Base-by-base conservation (phyloP, 208 protist genomes). In the Porcisia deanei region DNA sequence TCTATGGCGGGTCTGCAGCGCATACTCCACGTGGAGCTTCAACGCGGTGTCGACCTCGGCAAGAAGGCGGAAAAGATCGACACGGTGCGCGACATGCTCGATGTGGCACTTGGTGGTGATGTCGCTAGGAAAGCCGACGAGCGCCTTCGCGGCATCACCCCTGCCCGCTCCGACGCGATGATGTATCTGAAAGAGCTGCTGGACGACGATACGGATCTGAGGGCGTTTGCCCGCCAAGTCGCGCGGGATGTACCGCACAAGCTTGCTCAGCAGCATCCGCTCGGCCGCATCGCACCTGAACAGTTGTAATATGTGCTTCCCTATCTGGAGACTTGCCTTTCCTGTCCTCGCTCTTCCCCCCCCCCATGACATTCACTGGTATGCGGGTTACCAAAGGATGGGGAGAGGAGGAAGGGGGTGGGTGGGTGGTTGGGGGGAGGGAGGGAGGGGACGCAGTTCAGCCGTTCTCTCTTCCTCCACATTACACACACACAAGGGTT, bases 171-270 rank as follows among this genome's bases (percentile, higher is more conserved):
- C 5, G 81, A 80, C 49, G 80, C 92, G 68, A 80, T 97, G 81
- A 5, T 95, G 80, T 94, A 97, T 72, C 77, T 97, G 53, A 94
- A 95, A 72, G 90, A 97, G 75, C 76, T 97, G 34, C 83, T 97
- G 43, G 92, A 97, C 74, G 92, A 97, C 73, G 89, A 92, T 65
- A 97, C 92, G n/a, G 90, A 97, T 60, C 67, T 97, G 20, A 82
- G 86, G 1, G 83, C 89, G 49, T 74, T 97, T 49, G 90, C 92
- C 37, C 80, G 84, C 25, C 78, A 85, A 66, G 75, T 96, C 22
- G 90, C 90, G 52, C 87, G 85, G 71, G 90, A 96, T 18, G 77
- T 96, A 55, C 89, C 90, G 8, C 75, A 79, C 20, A 65, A 82
- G 45, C 85, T 96, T 73, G 89, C 87, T 16, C 79, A 85, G 68